Evolutionary conservation across 345 rosid species (phyloP).

Genomic region (Nasturtium officinale): DNA sequence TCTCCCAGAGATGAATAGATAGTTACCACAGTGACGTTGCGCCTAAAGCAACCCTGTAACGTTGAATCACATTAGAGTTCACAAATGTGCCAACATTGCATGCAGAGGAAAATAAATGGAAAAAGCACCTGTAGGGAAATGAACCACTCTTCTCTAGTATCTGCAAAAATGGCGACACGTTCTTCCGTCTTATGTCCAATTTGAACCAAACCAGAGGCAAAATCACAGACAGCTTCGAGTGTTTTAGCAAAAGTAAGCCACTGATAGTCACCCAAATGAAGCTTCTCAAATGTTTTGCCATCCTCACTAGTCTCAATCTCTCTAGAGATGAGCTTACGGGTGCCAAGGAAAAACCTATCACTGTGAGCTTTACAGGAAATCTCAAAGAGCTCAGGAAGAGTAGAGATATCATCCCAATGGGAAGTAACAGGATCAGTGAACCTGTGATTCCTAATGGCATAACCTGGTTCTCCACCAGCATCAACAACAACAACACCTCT

Average conservation of each 20-base stretch:
- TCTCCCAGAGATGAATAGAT: conserved; percentile 94
- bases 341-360: conserved; percentile 70
- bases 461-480: conserved; percentile 85
- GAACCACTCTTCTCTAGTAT: conserved; percentile 96
- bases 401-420: conserved; percentile 74
- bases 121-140: conserved; percentile 81
- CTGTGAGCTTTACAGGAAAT: conserved; percentile 62
- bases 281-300: conserved; percentile 86
- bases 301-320: conserved; percentile 63
- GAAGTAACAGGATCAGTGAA: conserved; percentile 60
- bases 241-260: conserved; percentile 74
- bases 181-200: conserved; percentile 75
- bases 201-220: conserved; percentile 81
- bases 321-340: conserved; percentile 65
- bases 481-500: conserved; percentile 85
- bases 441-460: conserved; percentile 62
- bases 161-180: conserved; percentile 93
- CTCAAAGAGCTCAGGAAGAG: conserved; percentile 92
- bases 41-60: conserved; percentile 87
- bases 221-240: conserved; percentile 64
- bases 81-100: not conserved
- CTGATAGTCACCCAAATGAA: conserved; percentile 91
- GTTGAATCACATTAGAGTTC: conserved; percentile 11
- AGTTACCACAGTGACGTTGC: conserved; percentile 85
- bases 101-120: not conserved